Evolutionary conservation across 768 basidiomycete genomes (phyloP), one percentile per base, ranked within the genome.

Genomic region (Amanita pseudoporphyria): DNA sequence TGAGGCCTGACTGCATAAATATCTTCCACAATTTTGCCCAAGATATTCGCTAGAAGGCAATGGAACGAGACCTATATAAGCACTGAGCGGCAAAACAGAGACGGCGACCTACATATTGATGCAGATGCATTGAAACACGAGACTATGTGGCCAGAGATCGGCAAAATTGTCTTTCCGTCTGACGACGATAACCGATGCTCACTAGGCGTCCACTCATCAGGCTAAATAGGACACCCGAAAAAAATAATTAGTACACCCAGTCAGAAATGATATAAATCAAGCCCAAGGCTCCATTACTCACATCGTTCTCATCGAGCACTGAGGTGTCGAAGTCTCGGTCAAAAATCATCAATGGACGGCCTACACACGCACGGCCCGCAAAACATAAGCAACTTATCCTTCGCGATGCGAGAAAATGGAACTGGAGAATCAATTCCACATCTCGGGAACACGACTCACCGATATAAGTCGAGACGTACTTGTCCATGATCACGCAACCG

Each of bases 71-170:
- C 5, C 18, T 53, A 56, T 47, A 55, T 42, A 52, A 51, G 9
- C 48, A 33, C 49, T 16, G 13, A 30, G 10, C 45, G 28, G 32
- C 26, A 18, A 24, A 30, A 28, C 10, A 50, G 19, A n/a, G 22
- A 24, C n/a, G 5, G 47, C 22, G 37, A 64, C 83, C 52, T 64
- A 86, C 87, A 80, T n/a, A 89, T 73, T 18, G 65, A 68, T 1
- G 85, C 79, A n/a, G 79, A 77, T 9, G 83, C 82, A 56, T 79
- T 81, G 70, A 89, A 87, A 60, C 83, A 86, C n/a, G 87, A 84
- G 32, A 88, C 67, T 30, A 76, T 64, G 24, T 72, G 71, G 1
- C 74, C 73, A 5, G 77, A 71, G 13, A 73, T 62, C 0, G 71
- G 64, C 6, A 61, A 49, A 30, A 58, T 59, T 36, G 55, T 54